Base-by-base conservation (phyloP, 257 asterid species). In the Primulina tabacum region DNA sequence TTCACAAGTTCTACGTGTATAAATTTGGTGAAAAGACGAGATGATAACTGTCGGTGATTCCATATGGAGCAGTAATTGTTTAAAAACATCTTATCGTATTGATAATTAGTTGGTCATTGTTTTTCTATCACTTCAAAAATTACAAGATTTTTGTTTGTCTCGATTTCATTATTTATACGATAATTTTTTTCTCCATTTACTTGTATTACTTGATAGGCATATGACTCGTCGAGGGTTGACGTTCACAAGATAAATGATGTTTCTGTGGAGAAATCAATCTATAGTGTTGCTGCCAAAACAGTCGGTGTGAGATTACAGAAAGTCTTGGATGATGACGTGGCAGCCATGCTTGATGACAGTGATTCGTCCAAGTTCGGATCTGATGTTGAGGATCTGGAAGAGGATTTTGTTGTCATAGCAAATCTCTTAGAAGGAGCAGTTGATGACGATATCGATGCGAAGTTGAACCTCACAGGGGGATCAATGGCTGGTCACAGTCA, bases 371-470 rank as follows among this genome's bases (percentile, higher is more conserved):
- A 55, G 69, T 82, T 68, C 64, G 98, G 82, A 8, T 93, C 97
- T 30, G 99, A 90, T 76, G 69, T 68, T 12, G 99, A 93, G 82
- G 99, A 89, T 68, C 81, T 90, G 81, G 98, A 90, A 62, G 98
- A 92, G 76, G 97, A 92, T 71, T 92, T 92, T 76, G 88, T 92
- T 29, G 78, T 83, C 70, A 81, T 26, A 79, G 99, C 99, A 9
- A 93, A 86, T 76, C 33, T 80, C 30, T 77, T 78, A 0, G 99
- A 89, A 70, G 90, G 82, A 57, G 62, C 79, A 3, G 65, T 29
- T 67, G 80, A 75, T 61, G 79, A 77, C 73, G 85, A 86, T 35
- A 59, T 79, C 38, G 77, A 64, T 40, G 67, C 73, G 73, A 73
- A 67, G 77, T 29, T 77, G 80, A 74, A 50, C 30, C 65, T 38